Evolutionary conservation across 202 grass and related monocot genomes (phyloP), one percentile per base, ranked within the genome.

Genomic region (Zoysia matrella): DNA sequence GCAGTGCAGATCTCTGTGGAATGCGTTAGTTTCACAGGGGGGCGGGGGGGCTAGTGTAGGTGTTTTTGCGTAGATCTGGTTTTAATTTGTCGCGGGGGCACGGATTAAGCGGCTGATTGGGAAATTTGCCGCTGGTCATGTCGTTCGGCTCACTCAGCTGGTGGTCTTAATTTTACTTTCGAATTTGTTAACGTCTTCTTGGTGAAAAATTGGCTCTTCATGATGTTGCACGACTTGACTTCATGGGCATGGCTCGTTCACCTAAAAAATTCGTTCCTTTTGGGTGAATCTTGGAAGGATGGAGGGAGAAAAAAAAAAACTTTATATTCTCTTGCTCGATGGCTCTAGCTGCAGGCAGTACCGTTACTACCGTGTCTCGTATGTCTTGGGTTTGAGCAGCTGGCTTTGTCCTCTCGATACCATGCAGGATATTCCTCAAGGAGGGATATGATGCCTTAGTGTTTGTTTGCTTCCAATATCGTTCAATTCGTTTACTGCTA

Each of bases 1-100:
- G 30, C 30, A 36, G 30, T 36, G 71, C 63, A 77, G 85, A 91
- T 91, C 89, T 82, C 79, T 12, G 41, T 54, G 15, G 52, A 69
- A 71, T 77, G 63, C 22, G 50, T 39, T 9, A 65, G 56, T 22
- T 70, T 55, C 47, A 65, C 22, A 22, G 30, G 30, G 30, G 30
- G 30, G 30, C 1, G 30, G 30, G 30, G 18, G 69, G 43, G 60
- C 61, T 15, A 54, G 54, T 42, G 18, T 52, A 8, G 2, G 44
- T 1, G n/a, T 47, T 43, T 60, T 14, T 83, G 4, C 48, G 1
- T 83, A 90, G 88, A 90, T 90, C 88, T 79, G 40, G 43, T 42
- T 39, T 61, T 44, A 58, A 16, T 69, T 82, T 49, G 74, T 43
- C 16, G 55, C 22, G 2, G 8, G 22, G 43, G 55, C 47, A 42